Evolutionary conservation across 495 filamentous ascomycete species (phyloP).

Genomic region (Talaromyces stipitatus): DNA sequence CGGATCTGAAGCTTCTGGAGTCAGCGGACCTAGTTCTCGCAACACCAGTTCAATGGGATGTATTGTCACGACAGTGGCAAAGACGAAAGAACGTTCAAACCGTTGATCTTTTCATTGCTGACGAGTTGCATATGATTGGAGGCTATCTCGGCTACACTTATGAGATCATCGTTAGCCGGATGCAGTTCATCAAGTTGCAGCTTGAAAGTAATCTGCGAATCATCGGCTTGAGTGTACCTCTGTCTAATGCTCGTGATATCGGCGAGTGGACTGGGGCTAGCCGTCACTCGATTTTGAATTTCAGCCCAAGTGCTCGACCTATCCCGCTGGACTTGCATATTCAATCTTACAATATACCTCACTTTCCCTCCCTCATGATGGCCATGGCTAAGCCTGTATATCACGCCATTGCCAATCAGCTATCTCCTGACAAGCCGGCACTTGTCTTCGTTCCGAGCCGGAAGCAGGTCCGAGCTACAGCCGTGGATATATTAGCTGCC

Average conservation of each 20-base stretch:
- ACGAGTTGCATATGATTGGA: slow-evolving; percentile 95
- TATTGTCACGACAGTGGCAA: slow-evolving; percentile 92
- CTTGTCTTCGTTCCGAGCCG: slow-evolving; percentile 87
- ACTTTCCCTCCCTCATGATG: slow-evolving; percentile 96
- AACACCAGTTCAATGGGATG: slow-evolving; percentile 91
- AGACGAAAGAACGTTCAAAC: slow-evolving; percentile 88
- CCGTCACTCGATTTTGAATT: slow-evolving; percentile 98
- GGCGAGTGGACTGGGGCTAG: slow-evolving; percentile 99
- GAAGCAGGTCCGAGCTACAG: slow-evolving; percentile 84
- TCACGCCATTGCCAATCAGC: slow-evolving; percentile 63
- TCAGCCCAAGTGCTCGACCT: slow-evolving; percentile 83
- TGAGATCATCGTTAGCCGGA: slow-evolving; percentile 91
- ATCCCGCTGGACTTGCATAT: slow-evolving; percentile 90
- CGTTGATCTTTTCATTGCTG: slow-evolving; percentile 87
- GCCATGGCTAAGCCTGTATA: slow-evolving; percentile 96
- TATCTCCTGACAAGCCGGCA: slow-evolving; percentile 81
- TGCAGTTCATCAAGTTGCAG: slow-evolving; percentile 93
- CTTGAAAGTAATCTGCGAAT: slow-evolving; percentile 79
- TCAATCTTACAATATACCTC: slow-evolving; percentile 90
- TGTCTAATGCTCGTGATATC: slow-evolving; percentile 85
- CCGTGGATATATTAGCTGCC: slow-evolving; percentile 79
- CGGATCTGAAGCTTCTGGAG: slow-evolving; percentile 85
- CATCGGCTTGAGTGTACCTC: slow-evolving; percentile 82
- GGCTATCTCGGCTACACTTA: slow-evolving; percentile 85
- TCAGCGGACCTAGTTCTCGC: slow-evolving; percentile 86